These are phyloP conservation scores for Paraphaeosphaeria minitans DNA, from an alignment of 2,329 filamentous ascomycete genomes.

Conservation along the genomic window DNA sequence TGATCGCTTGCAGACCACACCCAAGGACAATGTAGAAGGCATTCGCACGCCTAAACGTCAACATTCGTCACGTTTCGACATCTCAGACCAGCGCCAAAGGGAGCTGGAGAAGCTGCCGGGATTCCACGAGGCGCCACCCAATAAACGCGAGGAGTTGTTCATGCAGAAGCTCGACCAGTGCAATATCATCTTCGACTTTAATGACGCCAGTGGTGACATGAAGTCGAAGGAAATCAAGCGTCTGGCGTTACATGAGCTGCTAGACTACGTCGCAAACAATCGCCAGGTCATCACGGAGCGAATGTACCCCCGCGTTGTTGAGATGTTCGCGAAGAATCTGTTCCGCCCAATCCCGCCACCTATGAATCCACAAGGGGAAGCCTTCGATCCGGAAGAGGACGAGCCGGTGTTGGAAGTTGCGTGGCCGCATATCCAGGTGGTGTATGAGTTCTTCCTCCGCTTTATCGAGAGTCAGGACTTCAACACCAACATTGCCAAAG, in stretches of 20 bases:
- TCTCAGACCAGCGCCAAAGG: constrained; percentile 84
- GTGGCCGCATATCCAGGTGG: constrained; percentile 98
- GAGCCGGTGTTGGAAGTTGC: constrained; percentile 97
- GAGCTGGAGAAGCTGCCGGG: constrained; percentile 97
- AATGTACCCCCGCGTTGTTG: constrained; percentile 97
- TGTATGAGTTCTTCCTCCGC: constrained; percentile 98
- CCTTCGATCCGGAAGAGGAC: constrained; percentile 97
- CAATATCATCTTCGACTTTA: constrained; percentile 99
- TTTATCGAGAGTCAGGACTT: constrained; percentile 99
- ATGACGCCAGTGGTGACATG: constrained; percentile 97
- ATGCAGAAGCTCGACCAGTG: constrained; percentile 99
- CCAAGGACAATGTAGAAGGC: constrained; percentile 95
- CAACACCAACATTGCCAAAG: constrained; percentile 99
- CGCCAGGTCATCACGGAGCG: constrained; percentile 97
- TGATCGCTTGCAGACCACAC: constrained; percentile 87
- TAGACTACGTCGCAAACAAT: constrained; percentile 99
- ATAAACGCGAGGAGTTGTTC: constrained; percentile 92
- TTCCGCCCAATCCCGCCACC: constrained; percentile 97
- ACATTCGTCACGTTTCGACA: constrained; percentile 96
- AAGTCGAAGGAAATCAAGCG: constrained; percentile 99
- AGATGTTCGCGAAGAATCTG: constrained; percentile 99
- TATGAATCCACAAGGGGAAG: constrained; percentile 96
- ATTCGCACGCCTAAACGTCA: constrained; percentile 94
- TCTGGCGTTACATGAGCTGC: constrained; percentile 88
- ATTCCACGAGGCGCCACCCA: constrained; percentile 96